Conservation (phyloP, 805 yeast genomes). For the Barnettozyma californica region DNA sequence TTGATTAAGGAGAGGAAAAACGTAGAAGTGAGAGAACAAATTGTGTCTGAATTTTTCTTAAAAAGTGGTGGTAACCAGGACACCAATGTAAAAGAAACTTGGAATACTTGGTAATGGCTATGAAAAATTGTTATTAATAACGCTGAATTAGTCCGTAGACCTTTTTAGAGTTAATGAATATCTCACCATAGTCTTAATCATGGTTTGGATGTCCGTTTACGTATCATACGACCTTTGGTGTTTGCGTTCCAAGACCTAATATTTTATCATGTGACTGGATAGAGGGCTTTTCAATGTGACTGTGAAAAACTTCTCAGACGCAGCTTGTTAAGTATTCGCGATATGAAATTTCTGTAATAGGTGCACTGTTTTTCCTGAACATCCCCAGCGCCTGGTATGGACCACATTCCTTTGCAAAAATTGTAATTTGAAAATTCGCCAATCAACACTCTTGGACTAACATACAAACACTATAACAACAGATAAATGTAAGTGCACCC, state of each 20-base stretch:
- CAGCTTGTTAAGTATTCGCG: not conserved
- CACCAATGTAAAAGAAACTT: not conserved
- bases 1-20: constrained; percentile 26
- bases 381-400: constrained; percentile 2
- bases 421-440: constrained; percentile 4
- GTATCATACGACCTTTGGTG: not conserved
- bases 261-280: not conserved
- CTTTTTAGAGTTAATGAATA: too few species aligned
- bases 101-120: not conserved
- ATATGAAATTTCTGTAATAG: not conserved
- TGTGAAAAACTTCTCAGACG: not conserved
- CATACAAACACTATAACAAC: constrained; percentile 9
- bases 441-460: constrained; percentile 3
- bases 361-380: too few species aligned
- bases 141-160: too few species aligned
- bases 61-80: not conserved
- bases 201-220: too few species aligned
- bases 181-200: too few species aligned
- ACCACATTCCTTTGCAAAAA: constrained; percentile 5
- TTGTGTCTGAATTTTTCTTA: not conserved
- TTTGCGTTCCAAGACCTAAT: too few species aligned
- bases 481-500: constrained; percentile 22
- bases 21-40: constrained; percentile 3
- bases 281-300: not conserved
- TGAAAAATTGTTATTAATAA: too few species aligned